phyloP scores from a whole-genome alignment of 345 rosid species.

The Corymbia maculata region DNA sequence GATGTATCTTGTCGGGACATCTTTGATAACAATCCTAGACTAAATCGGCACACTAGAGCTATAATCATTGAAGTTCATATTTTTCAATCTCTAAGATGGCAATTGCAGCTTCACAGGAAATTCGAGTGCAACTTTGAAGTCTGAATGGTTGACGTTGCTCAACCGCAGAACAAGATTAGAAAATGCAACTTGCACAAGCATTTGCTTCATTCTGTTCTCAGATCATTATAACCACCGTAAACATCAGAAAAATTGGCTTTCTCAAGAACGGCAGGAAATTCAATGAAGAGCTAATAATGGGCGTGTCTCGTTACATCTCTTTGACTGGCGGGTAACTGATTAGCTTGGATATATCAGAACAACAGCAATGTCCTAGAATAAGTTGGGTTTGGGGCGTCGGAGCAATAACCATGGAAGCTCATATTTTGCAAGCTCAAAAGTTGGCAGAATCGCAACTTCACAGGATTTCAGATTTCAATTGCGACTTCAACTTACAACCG shows the following conservation, averaged over 20 bases:
- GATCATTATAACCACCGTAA: background rate
- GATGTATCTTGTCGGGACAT: background rate
- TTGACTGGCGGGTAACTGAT: background rate
- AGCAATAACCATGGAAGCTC: background rate
- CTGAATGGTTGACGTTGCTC: background rate
- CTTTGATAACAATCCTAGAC: background rate
- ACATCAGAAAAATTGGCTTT: background rate
- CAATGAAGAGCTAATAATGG: background rate
- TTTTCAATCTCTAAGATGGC: background rate
- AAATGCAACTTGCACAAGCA: background rate
- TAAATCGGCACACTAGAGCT: background rate
- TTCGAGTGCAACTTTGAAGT: background rate
- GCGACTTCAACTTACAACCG: background rate
- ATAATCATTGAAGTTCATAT: background rate
- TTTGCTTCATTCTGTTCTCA: background rate
- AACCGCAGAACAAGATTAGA: background rate
- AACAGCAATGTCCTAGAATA: background rate
- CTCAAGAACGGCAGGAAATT: background rate
- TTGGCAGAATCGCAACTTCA: background rate
- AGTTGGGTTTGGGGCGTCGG: background rate
- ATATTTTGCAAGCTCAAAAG: background rate
- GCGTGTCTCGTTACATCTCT: background rate
- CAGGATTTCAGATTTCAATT: background rate
- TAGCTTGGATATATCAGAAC: background rate
- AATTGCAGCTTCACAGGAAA: background rate